Conservation (phyloP, 768 basidiomycete genomes). For the Flagelloscypha sp. region DNA sequence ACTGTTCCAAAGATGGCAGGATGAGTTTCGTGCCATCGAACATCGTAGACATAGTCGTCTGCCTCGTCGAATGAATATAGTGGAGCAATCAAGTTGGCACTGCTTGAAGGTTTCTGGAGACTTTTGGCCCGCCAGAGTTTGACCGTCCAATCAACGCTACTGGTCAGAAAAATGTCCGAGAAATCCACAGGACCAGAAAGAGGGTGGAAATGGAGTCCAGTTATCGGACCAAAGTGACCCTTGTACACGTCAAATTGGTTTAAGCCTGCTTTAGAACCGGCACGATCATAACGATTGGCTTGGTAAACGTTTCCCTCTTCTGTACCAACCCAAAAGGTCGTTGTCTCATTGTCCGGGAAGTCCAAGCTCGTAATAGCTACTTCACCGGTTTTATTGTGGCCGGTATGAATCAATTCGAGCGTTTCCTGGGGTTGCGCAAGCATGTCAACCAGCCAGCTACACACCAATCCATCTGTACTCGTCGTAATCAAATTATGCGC, state of each 20-base stretch:
- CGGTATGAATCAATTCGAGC: slow-evolving; percentile 78
- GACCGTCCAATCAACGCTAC: slow-evolving; percentile 96
- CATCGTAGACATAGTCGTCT: slow-evolving; percentile 98
- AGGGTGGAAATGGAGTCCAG: slow-evolving; percentile 93
- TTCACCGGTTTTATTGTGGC: slow-evolving; percentile 95
- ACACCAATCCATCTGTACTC: slow-evolving; percentile 95
- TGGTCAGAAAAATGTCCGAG: slow-evolving; percentile 87
- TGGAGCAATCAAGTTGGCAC: slow-evolving; percentile 53
- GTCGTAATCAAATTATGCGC: slow-evolving; percentile 96
- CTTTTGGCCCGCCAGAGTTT: slow-evolving; percentile 90
- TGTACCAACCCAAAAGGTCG: slow-evolving; percentile 95
- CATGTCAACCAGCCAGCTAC: slow-evolving; percentile 98
- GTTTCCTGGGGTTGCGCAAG: slow-evolving; percentile 97
- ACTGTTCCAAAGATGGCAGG: slow-evolving; percentile 91
- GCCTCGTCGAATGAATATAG: slow-evolving; percentile 95
- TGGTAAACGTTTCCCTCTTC: slow-evolving; percentile 98
- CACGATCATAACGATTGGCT: slow-evolving; percentile 94
- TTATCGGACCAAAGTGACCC: slow-evolving; percentile 89
- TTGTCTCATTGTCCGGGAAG: slow-evolving; percentile 94
- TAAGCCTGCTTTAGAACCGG: slow-evolving; percentile 92
- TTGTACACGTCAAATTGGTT: slow-evolving; percentile 91
- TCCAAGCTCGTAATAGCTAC: slow-evolving; percentile 91
- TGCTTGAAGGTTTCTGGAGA: slow-evolving; percentile 63
- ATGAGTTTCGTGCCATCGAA: slow-evolving; percentile 94
- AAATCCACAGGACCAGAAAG: slow-evolving; percentile 88